Conservation (phyloP, 257 asterid species). For the Verbascum thapsus region DNA sequence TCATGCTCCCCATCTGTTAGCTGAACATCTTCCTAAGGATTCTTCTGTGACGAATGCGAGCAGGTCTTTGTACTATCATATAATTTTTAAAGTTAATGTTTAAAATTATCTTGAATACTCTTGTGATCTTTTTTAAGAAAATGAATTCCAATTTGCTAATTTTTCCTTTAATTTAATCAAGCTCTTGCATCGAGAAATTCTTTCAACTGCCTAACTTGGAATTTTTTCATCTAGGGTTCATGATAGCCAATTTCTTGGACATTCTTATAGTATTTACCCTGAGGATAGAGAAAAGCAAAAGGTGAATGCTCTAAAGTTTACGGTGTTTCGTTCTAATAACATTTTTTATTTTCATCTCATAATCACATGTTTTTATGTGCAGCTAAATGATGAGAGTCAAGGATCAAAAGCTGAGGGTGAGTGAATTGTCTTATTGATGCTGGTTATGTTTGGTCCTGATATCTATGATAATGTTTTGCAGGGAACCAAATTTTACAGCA, state of each 20-base stretch:
- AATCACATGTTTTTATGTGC: constrained; percentile 21
- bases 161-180: not conserved
- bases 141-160: not conserved
- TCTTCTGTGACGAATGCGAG: constrained; percentile 31
- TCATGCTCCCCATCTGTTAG: constrained; percentile 35
- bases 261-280: constrained; percentile 35
- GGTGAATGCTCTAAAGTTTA: constrained; percentile 35
- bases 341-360: constrained; percentile 11
- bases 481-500: not conserved
- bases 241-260: constrained; percentile 37
- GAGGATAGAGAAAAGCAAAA: constrained; percentile 31
- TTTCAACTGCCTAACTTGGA: constrained; percentile 11
- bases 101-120: not conserved
- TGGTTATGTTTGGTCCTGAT: constrained; percentile 10
- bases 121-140: not conserved
- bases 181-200: not conserved
- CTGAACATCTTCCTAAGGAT: constrained; percentile 37
- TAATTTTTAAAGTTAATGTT: constrained; percentile 3
- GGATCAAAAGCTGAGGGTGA: constrained; percentile 53
- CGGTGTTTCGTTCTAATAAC: constrained; percentile 11
- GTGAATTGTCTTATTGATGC: constrained; percentile 28
- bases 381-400: constrained; percentile 40
- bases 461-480: not conserved
- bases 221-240: constrained; percentile 36
- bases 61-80: constrained; percentile 39